These are phyloP conservation scores for Vishniacozyma victoriae DNA, from an alignment of 768 basidiomycete species.

Conservation along the genomic window DNA sequence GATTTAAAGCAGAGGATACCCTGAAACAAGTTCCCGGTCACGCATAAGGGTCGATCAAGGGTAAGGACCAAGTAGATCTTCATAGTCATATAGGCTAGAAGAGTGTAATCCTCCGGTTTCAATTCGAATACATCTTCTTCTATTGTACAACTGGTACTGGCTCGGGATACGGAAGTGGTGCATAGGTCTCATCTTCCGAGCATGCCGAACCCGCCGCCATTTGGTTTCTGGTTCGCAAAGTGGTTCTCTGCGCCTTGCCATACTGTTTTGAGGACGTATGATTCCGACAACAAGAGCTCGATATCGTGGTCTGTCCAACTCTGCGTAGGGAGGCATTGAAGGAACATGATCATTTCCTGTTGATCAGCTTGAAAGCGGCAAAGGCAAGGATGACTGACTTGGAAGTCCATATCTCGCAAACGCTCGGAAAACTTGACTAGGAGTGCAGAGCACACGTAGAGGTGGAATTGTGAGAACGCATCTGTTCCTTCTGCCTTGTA, in stretches of 20 bases:
- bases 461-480: slow-evolving; percentile 96
- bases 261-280: slow-evolving; percentile 61
- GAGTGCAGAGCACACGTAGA: slow-evolving; percentile 97
- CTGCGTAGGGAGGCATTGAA: slow-evolving; percentile 55
- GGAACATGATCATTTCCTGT: slow-evolving; percentile 98
- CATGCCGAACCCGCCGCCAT: slow-evolving; percentile 33
- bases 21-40: too few relatives aligned
- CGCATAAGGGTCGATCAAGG: too few relatives aligned
- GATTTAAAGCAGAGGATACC: too few relatives aligned
- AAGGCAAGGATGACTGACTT: slow-evolving; percentile 55
- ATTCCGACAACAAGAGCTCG: slow-evolving; percentile 89
- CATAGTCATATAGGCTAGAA: too few relatives aligned
- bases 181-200: slow-evolving; percentile 34
- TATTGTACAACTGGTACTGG: too few relatives aligned
- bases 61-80: too few relatives aligned
- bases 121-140: too few relatives aligned
- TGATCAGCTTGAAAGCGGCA: background rate
- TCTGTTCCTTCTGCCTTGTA: slow-evolving; percentile 94
- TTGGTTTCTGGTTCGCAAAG: slow-evolving; percentile 34
- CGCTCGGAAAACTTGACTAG: slow-evolving; percentile 92
- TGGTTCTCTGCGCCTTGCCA: slow-evolving; percentile 49
- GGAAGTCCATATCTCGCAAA: slow-evolving; percentile 94
- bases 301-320: slow-evolving; percentile 94
- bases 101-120: too few relatives aligned
- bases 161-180: too few relatives aligned